Base-by-base conservation (phyloP, 805 yeast genomes). In the Candida parachauliodes region DNA sequence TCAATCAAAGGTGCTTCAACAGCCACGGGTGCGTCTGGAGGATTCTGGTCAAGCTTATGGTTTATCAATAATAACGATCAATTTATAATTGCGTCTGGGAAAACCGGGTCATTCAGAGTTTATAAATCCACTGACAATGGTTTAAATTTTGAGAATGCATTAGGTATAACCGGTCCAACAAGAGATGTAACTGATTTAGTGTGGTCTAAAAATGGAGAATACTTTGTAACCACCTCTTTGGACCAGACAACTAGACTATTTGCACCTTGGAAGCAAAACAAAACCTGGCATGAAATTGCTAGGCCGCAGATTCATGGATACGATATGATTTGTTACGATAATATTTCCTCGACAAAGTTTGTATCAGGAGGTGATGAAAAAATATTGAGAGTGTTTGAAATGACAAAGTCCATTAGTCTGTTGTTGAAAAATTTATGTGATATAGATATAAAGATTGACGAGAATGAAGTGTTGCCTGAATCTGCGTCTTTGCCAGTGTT, bases 261-360 rank as follows among this genome's bases (percentile, higher is more conserved):
- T 59, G 80, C 95, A 0, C 76, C 74, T 19, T 83, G 88, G 86
- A 44, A 41, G 2, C 12, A 19, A 30, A 40, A 47, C 0, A 34
- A 31, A 2, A 68, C 81, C 1, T 88, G 96, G 95, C 83, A 82
- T 54, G 99, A 93, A 58, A 82, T 93, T 59, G 87, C 96, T 1
- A 76, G 99, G 49, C 98, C 98, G 0, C 99, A 93, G 59, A 93
- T 93, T 45, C 99, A 93, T 59, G 99, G 99, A 7, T 93, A 88
- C 55, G 98, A 93, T 54, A 88, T 93, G 97, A 72, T 86, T 26
- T 80, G 95, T 47, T 68, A 85, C 6, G 77, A 80, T 26, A 70
- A 83, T 9, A 59, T 93, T 10, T 60, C 75, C 12, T 60, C 69
- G 34, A 69, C 83, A 1, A 66, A 74, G 45, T 91, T 86, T 63